Conservation (phyloP, 139 green algal genomes). For the Asterochloris erici region DNA sequence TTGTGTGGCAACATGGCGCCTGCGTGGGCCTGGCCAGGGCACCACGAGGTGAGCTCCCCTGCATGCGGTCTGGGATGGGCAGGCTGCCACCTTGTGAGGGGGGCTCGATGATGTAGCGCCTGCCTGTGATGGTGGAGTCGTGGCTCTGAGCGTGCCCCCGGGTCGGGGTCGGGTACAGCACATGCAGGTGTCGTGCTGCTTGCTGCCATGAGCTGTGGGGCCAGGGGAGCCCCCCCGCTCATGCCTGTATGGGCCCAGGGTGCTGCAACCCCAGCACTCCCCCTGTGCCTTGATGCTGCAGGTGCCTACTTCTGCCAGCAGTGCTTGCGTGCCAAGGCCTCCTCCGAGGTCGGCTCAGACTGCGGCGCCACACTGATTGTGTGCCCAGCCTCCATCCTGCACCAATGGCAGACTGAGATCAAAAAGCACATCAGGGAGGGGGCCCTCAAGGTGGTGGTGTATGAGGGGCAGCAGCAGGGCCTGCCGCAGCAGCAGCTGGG, state of each 20-base stretch:
- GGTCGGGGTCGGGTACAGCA: neutral
- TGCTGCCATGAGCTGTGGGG: neutral
- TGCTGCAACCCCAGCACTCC: too few relatives aligned
- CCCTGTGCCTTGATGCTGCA: neutral
- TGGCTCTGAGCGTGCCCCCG: neutral
- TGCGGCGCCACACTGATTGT: conserved; percentile 87
- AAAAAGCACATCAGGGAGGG: conserved; percentile 35
- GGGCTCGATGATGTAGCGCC: neutral
- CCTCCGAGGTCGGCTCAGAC: conserved; percentile 29
- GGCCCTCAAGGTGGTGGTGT: conserved; percentile 44
- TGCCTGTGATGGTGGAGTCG: neutral
- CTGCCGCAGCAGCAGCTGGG: too few relatives aligned
- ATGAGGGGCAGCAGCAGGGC: neutral
- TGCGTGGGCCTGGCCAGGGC: conserved; percentile 48
- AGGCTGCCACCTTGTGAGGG: neutral
- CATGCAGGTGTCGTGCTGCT: neutral
- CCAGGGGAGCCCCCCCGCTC: too few relatives aligned
- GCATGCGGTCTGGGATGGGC: neutral
- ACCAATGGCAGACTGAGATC: conserved; percentile 72
- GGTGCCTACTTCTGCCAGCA: conserved; percentile 41
- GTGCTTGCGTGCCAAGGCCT: conserved; percentile 41
- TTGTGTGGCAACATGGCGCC: conserved; percentile 63
- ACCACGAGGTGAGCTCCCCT: neutral
- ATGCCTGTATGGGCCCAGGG: neutral
- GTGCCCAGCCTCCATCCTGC: conserved; percentile 79